Conservation (phyloP, 345 rosid species). For the Excoecaria agallocha region DNA sequence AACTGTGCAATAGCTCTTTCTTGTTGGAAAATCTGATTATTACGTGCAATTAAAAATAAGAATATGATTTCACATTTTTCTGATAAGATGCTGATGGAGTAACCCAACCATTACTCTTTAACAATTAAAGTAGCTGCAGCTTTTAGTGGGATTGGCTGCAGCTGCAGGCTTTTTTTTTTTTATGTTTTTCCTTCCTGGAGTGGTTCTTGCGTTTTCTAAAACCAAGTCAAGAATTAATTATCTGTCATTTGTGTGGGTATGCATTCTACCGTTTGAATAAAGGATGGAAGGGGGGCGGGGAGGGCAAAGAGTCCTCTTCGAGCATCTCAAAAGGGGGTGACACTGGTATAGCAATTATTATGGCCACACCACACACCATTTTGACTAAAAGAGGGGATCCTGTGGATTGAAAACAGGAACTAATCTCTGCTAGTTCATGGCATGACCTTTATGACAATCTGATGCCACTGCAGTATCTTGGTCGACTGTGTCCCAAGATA, state of each 20-base stretch:
- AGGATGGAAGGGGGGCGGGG: neutral
- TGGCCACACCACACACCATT: neutral
- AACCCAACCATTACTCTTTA: neutral
- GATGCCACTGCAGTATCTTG: neutral
- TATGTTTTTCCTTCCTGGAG: neutral
- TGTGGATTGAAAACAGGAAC: neutral
- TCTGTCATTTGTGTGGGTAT: neutral
- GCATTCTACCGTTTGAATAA: neutral
- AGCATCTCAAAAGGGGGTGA: neutral
- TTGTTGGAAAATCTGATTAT: neutral
- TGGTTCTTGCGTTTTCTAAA: neutral
- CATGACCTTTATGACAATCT: neutral
- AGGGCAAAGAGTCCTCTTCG: neutral
- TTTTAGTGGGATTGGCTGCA: neutral
- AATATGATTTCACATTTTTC: neutral
- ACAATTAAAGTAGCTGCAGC: neutral
- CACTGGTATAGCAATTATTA: neutral
- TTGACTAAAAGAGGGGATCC: neutral
- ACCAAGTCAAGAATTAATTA: too few species aligned
- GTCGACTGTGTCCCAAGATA: neutral
- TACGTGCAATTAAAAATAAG: too few species aligned
- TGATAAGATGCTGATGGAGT: neutral
- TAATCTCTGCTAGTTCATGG: neutral
- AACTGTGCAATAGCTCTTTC: neutral
- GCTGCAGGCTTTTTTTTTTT: neutral